A percentile compares a stretch with the other conserved stretches of the same genome.
Evolutionary conservation across 345 rosid species (phyloP).

Genomic region (Moricandia arvensis): DNA sequence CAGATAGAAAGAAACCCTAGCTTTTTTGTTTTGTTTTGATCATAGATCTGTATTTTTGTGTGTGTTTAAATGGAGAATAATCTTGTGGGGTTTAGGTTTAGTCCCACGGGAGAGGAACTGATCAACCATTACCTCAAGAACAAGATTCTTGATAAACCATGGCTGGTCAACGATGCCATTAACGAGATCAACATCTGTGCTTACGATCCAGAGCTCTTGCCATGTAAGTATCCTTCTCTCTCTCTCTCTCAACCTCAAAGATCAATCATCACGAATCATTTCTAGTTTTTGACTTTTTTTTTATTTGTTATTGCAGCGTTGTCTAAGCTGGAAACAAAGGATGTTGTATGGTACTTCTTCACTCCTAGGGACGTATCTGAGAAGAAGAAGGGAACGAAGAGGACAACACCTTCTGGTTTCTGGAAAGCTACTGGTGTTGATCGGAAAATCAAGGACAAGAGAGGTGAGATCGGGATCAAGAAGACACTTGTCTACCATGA

Average conservation of each 20-base stretch:
- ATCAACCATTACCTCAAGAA: conserved; percentile 24
- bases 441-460: conserved; percentile 29
- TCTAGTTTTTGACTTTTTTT: neutral
- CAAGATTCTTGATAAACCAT: conserved; percentile 7
- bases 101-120: conserved; percentile 33
- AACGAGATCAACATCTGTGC: conserved; percentile 31
- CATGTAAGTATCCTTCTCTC: conserved; percentile 30
- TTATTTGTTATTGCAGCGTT: conserved; percentile 12
- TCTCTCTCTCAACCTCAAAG: neutral
- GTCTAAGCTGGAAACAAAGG: conserved; percentile 17
- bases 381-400: conserved; percentile 25
- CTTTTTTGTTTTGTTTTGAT: neutral
- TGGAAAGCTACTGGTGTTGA: conserved; percentile 49
- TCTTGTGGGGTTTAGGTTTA: conserved; percentile 22
- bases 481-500: conserved; percentile 43
- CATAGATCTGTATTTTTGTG: neutral
- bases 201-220: conserved; percentile 36
- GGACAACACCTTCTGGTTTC: conserved; percentile 39
- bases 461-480: conserved; percentile 42
- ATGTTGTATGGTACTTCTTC: conserved; percentile 47
- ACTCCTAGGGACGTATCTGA: neutral
- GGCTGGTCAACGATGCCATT: conserved; percentile 24
- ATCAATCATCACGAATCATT: neutral
- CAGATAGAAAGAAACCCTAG: neutral
- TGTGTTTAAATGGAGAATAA: conserved; percentile 10